Evolutionary conservation across 257 asterid genomes (phyloP).

Genomic region (Fraxinus quadrangulata): DNA sequence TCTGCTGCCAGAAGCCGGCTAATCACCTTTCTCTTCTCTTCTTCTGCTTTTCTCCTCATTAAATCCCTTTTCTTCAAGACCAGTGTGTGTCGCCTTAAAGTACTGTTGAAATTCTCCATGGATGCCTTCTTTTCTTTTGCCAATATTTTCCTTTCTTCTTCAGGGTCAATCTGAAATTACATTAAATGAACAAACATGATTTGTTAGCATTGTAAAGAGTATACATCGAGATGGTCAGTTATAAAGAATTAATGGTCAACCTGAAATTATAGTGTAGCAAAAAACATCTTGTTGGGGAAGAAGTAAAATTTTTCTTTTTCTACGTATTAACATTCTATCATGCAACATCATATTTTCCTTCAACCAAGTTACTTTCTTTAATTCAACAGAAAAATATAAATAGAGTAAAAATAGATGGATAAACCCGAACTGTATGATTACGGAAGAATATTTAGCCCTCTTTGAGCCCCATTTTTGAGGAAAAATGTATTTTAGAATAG

Average conservation of each 20-base stretch:
- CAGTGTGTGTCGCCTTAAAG: conserved; percentile 78
- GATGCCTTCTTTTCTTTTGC: conserved; percentile 84
- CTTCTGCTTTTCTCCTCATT: conserved; percentile 68
- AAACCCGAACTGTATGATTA: not conserved
- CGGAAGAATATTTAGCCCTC: not conserved
- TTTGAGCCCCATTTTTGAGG: too few relatives aligned
- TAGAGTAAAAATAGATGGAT: not conserved
- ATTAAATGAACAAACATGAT: not conserved
- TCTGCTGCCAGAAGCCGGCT: conserved; percentile 87
- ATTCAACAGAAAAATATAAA: not conserved
- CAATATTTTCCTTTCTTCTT: conserved; percentile 83
- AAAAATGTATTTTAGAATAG: too few relatives aligned
- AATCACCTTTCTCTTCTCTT: conserved; percentile 59
- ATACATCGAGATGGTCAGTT: not conserved
- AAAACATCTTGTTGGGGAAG: not conserved
- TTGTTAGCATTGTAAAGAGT: not conserved
- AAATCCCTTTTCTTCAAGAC: conserved; percentile 77
- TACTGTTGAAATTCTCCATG: conserved; percentile 63
- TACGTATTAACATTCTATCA: not conserved
- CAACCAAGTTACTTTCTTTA: not conserved
- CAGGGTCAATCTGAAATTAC: conserved; percentile 72
- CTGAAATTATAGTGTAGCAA: not conserved
- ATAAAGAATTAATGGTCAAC: too few relatives aligned
- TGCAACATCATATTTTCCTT: not conserved
- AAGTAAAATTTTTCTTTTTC: not conserved